Percentiles rank a stretch among this genome's conserved stretches.
Conservation (phyloP, 1,139 yeast genomes). For the Schwanniomyces etchellsii region DNA sequence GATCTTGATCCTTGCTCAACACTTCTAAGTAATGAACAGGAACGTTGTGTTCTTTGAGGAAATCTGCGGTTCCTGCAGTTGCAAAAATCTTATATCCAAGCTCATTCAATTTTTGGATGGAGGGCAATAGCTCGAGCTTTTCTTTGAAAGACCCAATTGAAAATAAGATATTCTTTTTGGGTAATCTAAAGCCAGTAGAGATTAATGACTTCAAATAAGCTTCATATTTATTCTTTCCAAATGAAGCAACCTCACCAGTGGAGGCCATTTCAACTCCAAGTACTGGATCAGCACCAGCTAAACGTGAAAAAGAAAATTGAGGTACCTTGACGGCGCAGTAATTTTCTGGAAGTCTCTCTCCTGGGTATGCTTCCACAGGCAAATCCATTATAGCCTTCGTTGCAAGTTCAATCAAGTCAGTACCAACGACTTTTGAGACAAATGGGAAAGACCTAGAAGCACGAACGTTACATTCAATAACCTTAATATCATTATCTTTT, state of each 20-base stretch:
- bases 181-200: conserved; percentile 89
- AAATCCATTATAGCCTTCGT: conserved; percentile 92
- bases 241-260: conserved; percentile 98
- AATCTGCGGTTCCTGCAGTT: conserved; percentile 98
- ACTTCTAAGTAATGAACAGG: conserved; percentile 96
- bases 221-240: conserved; percentile 94
- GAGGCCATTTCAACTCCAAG: conserved; percentile 99
- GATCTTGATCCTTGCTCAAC: conserved; percentile 65
- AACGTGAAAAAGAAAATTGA: conserved; percentile 94
- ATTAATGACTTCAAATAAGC: conserved; percentile 93
- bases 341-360: conserved; percentile 80
- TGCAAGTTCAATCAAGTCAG: conserved; percentile 95
- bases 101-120: conserved; percentile 73
- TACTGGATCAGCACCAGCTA: conserved; percentile 98
- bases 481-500: conserved; percentile 86
- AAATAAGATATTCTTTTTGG: conserved; percentile 88
- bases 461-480: conserved; percentile 96
- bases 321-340: conserved; percentile 98
- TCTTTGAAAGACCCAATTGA: conserved; percentile 98
- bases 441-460: conserved; percentile 99
- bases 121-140: conserved; percentile 87
- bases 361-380: conserved; percentile 86
- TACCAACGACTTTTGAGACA: conserved; percentile 95
- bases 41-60: conserved; percentile 87
- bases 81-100: conserved; percentile 91